These are phyloP conservation scores for Lactifluus volemus DNA, from an alignment of 768 basidiomycete genomes.

Conservation along the genomic window DNA sequence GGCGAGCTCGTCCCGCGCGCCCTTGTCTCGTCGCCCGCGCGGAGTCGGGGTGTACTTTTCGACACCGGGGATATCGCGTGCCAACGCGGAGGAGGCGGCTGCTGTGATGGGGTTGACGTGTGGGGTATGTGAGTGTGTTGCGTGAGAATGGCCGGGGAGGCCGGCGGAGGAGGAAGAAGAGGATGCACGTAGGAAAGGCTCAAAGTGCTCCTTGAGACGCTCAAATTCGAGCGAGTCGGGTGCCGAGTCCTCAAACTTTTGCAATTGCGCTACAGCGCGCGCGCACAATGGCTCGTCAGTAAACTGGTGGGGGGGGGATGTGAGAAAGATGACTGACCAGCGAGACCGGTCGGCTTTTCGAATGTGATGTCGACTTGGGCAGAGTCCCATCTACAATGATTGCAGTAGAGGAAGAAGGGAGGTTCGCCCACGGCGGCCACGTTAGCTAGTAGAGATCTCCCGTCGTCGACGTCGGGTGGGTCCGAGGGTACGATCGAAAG, in stretches of 20 bases:
- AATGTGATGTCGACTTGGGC: constrained; percentile 86
- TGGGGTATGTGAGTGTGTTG: constrained; percentile 55
- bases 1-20: constrained; percentile 62
- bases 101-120: constrained; percentile 79
- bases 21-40: constrained; percentile 49
- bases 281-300: background rate
- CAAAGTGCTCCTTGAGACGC: constrained; percentile 92
- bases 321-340: constrained; percentile 44
- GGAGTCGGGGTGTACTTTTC: constrained; percentile 64
- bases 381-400: constrained; percentile 93
- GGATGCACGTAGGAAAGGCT: constrained; percentile 84
- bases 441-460: constrained; percentile 39
- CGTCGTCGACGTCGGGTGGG: constrained; percentile 53
- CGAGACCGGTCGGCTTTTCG: constrained; percentile 93
- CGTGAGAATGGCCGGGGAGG: constrained; percentile 39
- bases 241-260: constrained; percentile 81
- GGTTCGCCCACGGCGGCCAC: constrained; percentile 66
- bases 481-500: constrained; percentile 89
- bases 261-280: constrained; percentile 71
- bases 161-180: constrained; percentile 54
- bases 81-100: constrained; percentile 81
- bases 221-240: constrained; percentile 88
- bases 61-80: constrained; percentile 80
- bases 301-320: too few relatives aligned
- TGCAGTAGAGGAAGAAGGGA: constrained; percentile 87